Conservation (phyloP, 352 stramenopile genomes). For the Phytophthora brassicae region DNA sequence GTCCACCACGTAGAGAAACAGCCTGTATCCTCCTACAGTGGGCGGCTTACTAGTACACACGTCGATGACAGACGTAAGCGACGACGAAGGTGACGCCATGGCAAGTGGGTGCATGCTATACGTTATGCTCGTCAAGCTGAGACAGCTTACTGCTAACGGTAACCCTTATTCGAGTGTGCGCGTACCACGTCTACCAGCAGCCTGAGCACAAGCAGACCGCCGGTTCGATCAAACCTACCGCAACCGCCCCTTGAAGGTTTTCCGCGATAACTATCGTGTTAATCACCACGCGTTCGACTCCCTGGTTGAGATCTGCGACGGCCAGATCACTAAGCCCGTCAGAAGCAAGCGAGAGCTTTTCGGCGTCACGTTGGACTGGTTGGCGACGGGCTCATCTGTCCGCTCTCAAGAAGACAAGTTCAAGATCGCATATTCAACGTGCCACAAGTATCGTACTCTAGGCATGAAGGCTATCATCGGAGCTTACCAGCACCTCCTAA, state of each 20-base stretch:
- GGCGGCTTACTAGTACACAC: too few species aligned
- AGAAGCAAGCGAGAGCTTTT: not conserved
- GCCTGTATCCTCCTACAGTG: too few species aligned
- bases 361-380: not conserved
- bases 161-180: not conserved
- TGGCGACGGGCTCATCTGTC: not conserved
- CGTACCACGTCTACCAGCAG: not conserved
- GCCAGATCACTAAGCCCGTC: not conserved
- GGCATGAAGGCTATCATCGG: not conserved
- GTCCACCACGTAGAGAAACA: too few species aligned
- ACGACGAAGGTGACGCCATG: not conserved
- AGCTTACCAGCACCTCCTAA: not conserved
- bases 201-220: not conserved
- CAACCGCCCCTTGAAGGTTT: not conserved
- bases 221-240: not conserved
- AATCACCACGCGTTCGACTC: not conserved
- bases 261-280: not conserved
- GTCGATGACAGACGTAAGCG: not conserved
- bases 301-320: not conserved
- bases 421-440: not conserved
- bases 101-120: not conserved
- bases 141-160: not conserved
- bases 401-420: not conserved
- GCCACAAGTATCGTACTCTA: not conserved
- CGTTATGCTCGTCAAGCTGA: not conserved